Evolutionary conservation across 2,329 filamentous ascomycete species (phyloP).

Genomic region (Corynespora cassiicola): DNA sequence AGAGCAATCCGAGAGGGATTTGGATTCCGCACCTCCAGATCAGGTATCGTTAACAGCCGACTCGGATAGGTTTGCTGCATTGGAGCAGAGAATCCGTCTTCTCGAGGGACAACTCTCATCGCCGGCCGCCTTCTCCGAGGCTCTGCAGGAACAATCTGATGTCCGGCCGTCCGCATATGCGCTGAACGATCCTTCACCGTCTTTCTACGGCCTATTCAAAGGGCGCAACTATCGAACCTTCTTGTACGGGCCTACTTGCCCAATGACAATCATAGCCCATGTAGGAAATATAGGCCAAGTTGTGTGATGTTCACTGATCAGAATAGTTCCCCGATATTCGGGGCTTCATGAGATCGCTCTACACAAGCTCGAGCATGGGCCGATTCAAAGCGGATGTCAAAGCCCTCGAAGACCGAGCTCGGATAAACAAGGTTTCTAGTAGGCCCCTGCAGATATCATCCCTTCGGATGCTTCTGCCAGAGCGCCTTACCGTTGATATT

Average conservation of each 20-base stretch:
- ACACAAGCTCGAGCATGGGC: constrained; percentile 25
- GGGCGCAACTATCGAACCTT: constrained; percentile 48
- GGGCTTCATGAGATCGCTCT: constrained; percentile 30
- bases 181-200: constrained; percentile 2
- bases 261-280: constrained; percentile 29
- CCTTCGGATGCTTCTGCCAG: constrained; percentile 36
- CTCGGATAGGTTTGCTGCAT: constrained; percentile 12
- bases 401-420: constrained; percentile 18
- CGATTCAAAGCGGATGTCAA: constrained; percentile 30
- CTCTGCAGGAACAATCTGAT: no score
- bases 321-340: constrained; percentile 38
- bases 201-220: constrained; percentile 40
- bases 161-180: no score
- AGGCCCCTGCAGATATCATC: constrained; percentile 12
- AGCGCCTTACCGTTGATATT: constrained; percentile 44
- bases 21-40: no score
- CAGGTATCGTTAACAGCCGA: no score
- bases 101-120: constrained; percentile 12
- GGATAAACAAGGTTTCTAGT: constrained; percentile 5
- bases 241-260: constrained; percentile 48
- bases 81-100: constrained; percentile 12
- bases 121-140: no score
- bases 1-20: no score
- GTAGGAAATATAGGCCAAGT: constrained; percentile 8
- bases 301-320: constrained; percentile 7